Base-by-base conservation (phyloP, 345 rosid genomes). In the Kandelia obovata region DNA sequence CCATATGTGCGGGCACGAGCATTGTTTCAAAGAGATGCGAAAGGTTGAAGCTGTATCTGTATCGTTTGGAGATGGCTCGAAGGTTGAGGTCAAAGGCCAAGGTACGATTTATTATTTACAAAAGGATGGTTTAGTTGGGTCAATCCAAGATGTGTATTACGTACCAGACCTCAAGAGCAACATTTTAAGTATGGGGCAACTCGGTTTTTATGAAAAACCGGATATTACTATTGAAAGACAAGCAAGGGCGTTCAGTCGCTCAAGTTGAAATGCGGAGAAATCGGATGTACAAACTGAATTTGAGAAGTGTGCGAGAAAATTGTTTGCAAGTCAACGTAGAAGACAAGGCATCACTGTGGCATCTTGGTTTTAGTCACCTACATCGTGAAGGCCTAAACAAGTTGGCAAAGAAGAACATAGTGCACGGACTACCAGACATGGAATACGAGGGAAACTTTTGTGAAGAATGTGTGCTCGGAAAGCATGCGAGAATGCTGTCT, bases 21-120 rank as follows among this genome's bases (percentile, higher is more conserved):
- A 64, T 47, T 25, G 43, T 2, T 64, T 64, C 30, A 46, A 21
- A 15, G 56, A 64, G 8, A 64, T 64, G 53, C 35, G 25, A 64
- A 46, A 39, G n/a, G 43, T 37, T 39, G 34, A 64, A 64, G 67
- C 0, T 23, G 35, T 25, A 47, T 13, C 43, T 27, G 23, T 64
- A 34, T 64, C 67, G 6, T 64, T 64, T 64, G 67, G 67, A 64
- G 67, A 64, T 64, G 67, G 19, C 10, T 47, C 67, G 10, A 64
- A 64, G 23, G 56, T 64, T 20, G 49, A 64, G 46, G 23, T 64
- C 56, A 64, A 64, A 47, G 56, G 56, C 23, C 67, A 25, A 43
- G 57, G 67, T 43, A 64, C 55, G 3, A 27, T 64, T 31, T 64
- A 7, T 43, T 64, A 26, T 20, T 47, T 43, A 27, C 9, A 59